Evolutionary conservation across 163 green algal genomes (phyloP).

Genomic region (Chlorella variabilis): DNA sequence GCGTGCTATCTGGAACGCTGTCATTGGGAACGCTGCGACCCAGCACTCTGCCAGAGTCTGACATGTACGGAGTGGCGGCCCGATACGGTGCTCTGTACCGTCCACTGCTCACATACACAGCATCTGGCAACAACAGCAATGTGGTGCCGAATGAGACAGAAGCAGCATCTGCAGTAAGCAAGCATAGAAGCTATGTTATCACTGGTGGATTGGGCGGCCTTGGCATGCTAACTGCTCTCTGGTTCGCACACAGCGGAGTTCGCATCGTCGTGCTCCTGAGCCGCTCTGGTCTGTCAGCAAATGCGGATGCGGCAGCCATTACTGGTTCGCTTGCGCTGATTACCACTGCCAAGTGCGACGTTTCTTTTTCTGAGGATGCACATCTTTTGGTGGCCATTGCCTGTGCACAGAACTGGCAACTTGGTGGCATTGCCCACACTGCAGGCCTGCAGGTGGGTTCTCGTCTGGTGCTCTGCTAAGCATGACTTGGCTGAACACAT

Average conservation of each 20-base stretch:
- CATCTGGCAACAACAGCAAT: not conserved
- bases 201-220: conserved; percentile 81
- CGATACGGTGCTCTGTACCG: not conserved
- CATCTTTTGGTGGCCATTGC: not conserved
- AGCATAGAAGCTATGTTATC: conserved; percentile 42
- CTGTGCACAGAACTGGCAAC: no score
- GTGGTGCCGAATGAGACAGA: not conserved
- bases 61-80: conserved; percentile 14
- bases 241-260: conserved; percentile 46
- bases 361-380: conserved; percentile 38
- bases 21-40: not conserved
- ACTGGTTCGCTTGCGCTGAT: not conserved
- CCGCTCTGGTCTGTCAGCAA: conserved; percentile 14
- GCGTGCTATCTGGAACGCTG: not conserved
- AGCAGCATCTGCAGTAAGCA: not conserved
- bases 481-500: not conserved
- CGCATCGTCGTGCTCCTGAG: conserved; percentile 35
- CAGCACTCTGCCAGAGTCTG: not conserved
- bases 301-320: not conserved
- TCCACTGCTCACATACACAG: conserved; percentile 20
- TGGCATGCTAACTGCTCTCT: conserved; percentile 72
- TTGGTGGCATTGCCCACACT: conserved; percentile 66
- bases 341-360: conserved; percentile 40
- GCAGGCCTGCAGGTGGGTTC: conserved; percentile 68
- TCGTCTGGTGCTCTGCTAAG: not conserved